These are phyloP conservation scores for Borovskyia barvae DNA, from an alignment of 208 protist species.

Conservation along the genomic window DNA sequence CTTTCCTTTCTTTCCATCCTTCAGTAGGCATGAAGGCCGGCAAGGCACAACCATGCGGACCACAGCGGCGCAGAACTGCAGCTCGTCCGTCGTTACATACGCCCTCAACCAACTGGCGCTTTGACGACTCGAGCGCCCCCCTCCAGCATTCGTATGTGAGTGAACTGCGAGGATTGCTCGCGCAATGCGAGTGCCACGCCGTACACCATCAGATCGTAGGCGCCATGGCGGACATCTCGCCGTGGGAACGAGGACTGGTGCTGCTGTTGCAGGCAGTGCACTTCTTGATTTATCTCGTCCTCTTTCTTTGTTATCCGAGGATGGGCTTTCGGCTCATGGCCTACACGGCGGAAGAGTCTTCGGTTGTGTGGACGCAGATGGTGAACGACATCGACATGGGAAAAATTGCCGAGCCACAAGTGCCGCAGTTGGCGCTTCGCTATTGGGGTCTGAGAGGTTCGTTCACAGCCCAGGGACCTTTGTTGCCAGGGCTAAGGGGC, in stretches of 20 bases:
- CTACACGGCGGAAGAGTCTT: slow-evolving; percentile 77
- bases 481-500: no score
- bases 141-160: slow-evolving; percentile 23
- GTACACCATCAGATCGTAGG: slow-evolving; percentile 61
- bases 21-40: no score
- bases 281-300: slow-evolving; percentile 40
- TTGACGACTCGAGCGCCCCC: background rate
- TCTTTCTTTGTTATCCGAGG: slow-evolving; percentile 64
- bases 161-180: slow-evolving; percentile 51
- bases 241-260: slow-evolving; percentile 46
- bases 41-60: no score
- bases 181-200: slow-evolving; percentile 66
- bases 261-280: slow-evolving; percentile 46
- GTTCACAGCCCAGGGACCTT: slow-evolving; percentile 28
- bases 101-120: background rate
- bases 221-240: slow-evolving; percentile 59
- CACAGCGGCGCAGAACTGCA: background rate
- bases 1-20: slow-evolving; percentile 14
- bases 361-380: slow-evolving; percentile 86
- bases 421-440: slow-evolving; percentile 47
- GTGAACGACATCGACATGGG: slow-evolving; percentile 80
- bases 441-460: slow-evolving; percentile 60
- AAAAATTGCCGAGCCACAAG: slow-evolving; percentile 47
- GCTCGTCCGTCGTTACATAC: background rate
- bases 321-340: slow-evolving; percentile 76